Evolutionary conservation across 83 land plant genomes (phyloP).

Genomic region (Picea engelmannii): DNA sequence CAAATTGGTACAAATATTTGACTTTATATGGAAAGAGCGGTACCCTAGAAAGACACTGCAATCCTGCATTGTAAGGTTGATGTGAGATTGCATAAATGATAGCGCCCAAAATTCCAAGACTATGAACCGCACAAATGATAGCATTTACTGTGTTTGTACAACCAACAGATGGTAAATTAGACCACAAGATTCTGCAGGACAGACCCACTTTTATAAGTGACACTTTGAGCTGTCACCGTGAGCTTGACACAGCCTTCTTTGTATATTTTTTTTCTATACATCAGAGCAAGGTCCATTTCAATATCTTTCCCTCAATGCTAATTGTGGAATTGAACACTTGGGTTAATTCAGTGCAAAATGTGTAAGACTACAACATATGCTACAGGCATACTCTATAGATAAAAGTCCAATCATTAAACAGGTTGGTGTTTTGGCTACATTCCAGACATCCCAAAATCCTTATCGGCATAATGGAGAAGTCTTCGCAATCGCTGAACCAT

Average conservation of each 20-base stretch:
- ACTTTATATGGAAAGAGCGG: neutral
- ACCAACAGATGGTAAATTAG: no score
- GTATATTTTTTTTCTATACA: neutral
- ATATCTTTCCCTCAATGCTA: neutral
- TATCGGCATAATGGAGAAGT: conserved; percentile 72
- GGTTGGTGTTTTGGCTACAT: neutral
- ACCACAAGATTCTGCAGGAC: no score
- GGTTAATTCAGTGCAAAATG: neutral
- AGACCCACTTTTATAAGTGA: no score
- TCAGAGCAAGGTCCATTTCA: neutral
- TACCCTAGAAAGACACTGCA: no score
- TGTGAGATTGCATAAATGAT: no score
- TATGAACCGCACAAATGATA: no score
- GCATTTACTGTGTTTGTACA: no score
- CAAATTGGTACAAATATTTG: neutral
- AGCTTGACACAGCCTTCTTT: neutral
- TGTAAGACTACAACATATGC: neutral
- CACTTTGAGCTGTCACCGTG: neutral
- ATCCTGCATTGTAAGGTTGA: no score
- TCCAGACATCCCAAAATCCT: conserved; percentile 29
- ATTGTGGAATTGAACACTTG: neutral
- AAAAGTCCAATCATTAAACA: neutral
- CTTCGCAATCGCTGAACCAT: conserved; percentile 78
- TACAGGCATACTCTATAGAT: neutral
- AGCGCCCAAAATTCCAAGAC: no score